Evolutionary conservation across 2,329 filamentous ascomycete species (phyloP), one percentile per base, ranked within the genome.

Genomic region (Blumeria hordei): DNA sequence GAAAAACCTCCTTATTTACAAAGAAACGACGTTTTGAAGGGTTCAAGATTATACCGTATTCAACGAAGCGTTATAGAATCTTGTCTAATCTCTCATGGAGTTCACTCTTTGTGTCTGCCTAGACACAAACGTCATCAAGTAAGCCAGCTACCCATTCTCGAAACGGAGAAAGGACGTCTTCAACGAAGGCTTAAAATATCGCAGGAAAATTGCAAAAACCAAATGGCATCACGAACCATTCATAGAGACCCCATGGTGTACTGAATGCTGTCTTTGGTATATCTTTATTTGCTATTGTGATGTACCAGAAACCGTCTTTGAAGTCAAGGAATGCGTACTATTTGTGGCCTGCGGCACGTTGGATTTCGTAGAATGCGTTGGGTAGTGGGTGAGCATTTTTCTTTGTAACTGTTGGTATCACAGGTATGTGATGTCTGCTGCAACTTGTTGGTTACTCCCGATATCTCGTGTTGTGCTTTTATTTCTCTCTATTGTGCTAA

Each of bases 151-250:
- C n/a, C 41, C 41, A 16, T n/a, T 45, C 41, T 45, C 41, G 41
- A 45, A 45, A 45, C 21, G 41, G 41, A 16, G 41, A 11, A 9
- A 45, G n/a, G 3, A 45, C 41, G 16, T 45, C 41, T 45, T 45
- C 6, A 18, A 45, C 41, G 21, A 45, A 45, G 21, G 21, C 21
- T 28, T 28, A 4, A 28, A 28, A 28, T 28, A 4, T 28, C 21
- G 21, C 21, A 2, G 21, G 37, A 6, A 9, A 12, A 11, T 41
- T 41, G 37, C 37, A 41, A 5, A 41, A 18, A 7, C 45, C 51
- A 33, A 57, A 57, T 14, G 45, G 53, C 35, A 57, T 11, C 10
- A 57, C 54, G 8, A 36, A 28, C 18, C 16, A 55, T 34, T 53
- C 35, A 53, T 36, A 53, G 11, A 39, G 35, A 14, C 33, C 35